A percentile compares a stretch with the other conserved stretches of the same genome.
Evolutionary conservation across 1,139 yeast genomes (phyloP).

Genomic region (Kodamaea plutei): DNA sequence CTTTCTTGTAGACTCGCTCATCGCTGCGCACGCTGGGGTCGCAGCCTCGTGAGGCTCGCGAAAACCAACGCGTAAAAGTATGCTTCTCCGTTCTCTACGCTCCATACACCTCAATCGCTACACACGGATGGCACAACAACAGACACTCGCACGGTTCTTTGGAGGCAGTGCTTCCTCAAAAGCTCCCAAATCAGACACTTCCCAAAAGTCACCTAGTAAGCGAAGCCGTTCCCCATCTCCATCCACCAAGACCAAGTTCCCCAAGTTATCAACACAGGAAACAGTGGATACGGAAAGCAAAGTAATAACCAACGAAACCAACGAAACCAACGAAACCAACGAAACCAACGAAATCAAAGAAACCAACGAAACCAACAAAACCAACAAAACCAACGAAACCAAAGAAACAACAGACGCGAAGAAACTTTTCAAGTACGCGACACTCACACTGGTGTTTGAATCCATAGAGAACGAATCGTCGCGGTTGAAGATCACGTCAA

Average conservation of each 20-base stretch:
- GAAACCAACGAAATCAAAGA: conserved; percentile 2
- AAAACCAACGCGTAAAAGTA: too few relatives aligned
- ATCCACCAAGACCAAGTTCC: background rate
- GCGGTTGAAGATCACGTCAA: conserved; percentile 72
- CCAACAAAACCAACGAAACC: conserved; percentile 2
- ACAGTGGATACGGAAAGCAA: background rate
- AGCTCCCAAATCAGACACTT: background rate
- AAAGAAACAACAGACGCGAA: conserved; percentile 1
- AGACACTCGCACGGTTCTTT: conserved; percentile 34
- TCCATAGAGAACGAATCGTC: conserved; percentile 75
- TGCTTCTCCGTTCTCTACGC: too few relatives aligned
- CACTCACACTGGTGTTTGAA: conserved; percentile 66
- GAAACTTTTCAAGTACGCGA: conserved; percentile 19
- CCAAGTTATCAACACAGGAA: background rate
- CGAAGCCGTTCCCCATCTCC: conserved; percentile 2
- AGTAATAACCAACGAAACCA: background rate
- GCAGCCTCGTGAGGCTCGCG: too few relatives aligned
- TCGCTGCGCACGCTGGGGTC: too few relatives aligned
- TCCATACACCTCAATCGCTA: too few relatives aligned
- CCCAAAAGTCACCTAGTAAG: background rate
- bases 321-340: background rate
- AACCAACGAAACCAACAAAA: conserved; percentile 1
- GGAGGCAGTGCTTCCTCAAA: conserved; percentile 10
- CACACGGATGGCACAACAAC: conserved; percentile 36
- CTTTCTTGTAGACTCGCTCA: too few relatives aligned